Evolutionary conservation across 75 land plant species (phyloP).

Genomic region (Ceratopteris richardii): DNA sequence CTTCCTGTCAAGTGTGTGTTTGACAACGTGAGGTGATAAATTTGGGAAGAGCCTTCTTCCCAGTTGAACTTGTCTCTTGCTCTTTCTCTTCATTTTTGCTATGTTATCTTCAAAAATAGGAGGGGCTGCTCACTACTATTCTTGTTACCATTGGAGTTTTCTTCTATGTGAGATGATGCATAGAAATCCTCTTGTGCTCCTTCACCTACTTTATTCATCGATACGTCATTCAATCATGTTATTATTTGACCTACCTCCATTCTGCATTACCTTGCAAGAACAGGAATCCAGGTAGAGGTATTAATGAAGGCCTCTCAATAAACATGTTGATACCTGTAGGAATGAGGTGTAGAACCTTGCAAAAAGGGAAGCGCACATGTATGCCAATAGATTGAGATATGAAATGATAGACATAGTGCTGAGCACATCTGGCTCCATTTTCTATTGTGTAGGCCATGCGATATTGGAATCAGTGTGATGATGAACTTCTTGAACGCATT

Average conservation of each 20-base stretch:
- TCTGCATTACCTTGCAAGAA: neutral
- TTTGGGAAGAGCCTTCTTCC: slow-evolving; percentile 68
- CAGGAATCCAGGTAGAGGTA: slow-evolving; percentile 65
- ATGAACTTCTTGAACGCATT: no score
- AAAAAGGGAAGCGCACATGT: neutral
- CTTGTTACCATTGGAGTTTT: neutral
- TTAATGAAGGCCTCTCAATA: slow-evolving; percentile 48
- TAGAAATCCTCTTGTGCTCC: neutral
- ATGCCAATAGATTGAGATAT: neutral
- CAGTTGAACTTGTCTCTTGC: slow-evolving; percentile 36
- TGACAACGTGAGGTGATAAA: slow-evolving; percentile 50
- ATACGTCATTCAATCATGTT: slow-evolving; percentile 26
- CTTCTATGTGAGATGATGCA: neutral
- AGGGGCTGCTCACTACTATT: neutral
- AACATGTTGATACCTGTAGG: slow-evolving; percentile 26
- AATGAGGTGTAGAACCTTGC: slow-evolving; percentile 10
- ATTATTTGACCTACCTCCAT: slow-evolving; percentile 23
- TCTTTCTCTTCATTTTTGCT: slow-evolving; percentile 16
- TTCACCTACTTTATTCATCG: no score
- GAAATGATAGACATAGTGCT: neutral
- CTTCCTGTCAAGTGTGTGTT: slow-evolving; percentile 39
- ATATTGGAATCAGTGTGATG: no score
- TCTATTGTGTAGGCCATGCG: no score
- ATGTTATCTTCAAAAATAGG: neutral
- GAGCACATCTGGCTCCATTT: no score